phyloP scores from a whole-genome alignment of 2,329 filamentous ascomycete species.

The Pyrenophora seminiperda region DNA sequence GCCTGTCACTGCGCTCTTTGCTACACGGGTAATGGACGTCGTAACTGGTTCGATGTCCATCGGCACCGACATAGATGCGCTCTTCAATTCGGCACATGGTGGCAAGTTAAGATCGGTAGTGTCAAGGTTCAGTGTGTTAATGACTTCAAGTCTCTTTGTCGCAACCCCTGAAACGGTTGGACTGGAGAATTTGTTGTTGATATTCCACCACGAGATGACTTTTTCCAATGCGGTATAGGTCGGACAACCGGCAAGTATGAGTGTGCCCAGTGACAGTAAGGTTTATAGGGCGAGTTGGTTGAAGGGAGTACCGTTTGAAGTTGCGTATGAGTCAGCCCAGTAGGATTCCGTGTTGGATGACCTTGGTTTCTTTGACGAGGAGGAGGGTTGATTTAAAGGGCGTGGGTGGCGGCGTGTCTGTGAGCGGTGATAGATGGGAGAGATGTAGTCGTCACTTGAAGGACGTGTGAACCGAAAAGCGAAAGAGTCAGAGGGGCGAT shows the following conservation, averaged over 20 bases:
- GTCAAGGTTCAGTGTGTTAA: background rate
- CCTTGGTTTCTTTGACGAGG: background rate
- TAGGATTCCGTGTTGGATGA: background rate
- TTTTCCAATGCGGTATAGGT: slow-evolving; percentile 28
- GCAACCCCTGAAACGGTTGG: slow-evolving; percentile 18
- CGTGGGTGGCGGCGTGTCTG: slow-evolving; percentile 32
- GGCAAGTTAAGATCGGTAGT: background rate
- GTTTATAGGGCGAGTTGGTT: no score
- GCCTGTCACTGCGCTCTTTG: slow-evolving; percentile 24
- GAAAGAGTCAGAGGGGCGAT: slow-evolving; percentile 34
- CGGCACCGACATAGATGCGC: slow-evolving; percentile 32
- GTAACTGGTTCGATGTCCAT: slow-evolving; percentile 22
- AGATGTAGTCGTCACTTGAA: slow-evolving; percentile 20
- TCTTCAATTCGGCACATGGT: slow-evolving; percentile 44
- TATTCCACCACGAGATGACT: slow-evolving; percentile 17
- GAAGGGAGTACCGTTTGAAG: no score
- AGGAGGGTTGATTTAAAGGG: slow-evolving; percentile 13
- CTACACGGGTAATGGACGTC: slow-evolving; percentile 27
- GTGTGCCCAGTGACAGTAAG: no score
- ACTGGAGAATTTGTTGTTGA: slow-evolving; percentile 11
- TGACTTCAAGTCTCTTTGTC: slow-evolving; percentile 7
- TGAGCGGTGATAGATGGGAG: slow-evolving; percentile 32
- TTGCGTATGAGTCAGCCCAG: background rate
- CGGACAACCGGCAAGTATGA: slow-evolving; percentile 21
- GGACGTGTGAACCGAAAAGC: slow-evolving; percentile 20